A percentile compares a stretch with the other conserved stretches of the same genome.
Conservation (phyloP, 768 basidiomycete species). For the Leccinellum luteum region DNA sequence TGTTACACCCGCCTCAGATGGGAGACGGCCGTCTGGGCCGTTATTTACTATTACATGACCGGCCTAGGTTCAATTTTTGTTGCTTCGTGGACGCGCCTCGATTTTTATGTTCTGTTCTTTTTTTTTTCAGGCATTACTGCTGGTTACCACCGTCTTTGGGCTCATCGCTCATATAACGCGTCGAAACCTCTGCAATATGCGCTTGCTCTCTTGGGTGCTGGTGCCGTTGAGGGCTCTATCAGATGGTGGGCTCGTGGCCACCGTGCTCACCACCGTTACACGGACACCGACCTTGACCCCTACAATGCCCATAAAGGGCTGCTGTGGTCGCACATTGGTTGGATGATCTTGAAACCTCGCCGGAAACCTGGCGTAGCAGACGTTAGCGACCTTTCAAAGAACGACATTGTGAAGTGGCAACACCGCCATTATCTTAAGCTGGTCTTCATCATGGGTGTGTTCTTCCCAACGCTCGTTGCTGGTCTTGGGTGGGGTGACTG, state of each 20-base stretch:
- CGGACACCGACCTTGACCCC: conserved; percentile 94
- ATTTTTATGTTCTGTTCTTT: conserved; percentile 25
- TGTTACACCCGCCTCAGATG: conserved; percentile 60
- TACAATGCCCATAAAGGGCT: conserved; percentile 92
- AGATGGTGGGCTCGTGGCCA: conserved; percentile 99
- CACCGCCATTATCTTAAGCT: conserved; percentile 74
- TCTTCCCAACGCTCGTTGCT: conserved; percentile 74
- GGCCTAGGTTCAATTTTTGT: conserved; percentile 65
- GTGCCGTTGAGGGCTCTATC: conserved; percentile 95
- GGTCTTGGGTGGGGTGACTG: conserved; percentile 86
- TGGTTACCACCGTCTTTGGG: conserved; percentile 97
- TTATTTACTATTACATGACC: conserved; percentile 73
- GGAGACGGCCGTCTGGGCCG: conserved; percentile 70
- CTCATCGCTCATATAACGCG: conserved; percentile 94
- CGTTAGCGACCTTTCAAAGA: conserved; percentile 80
- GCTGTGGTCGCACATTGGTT: conserved; percentile 82
- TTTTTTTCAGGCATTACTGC: conserved; percentile 68
- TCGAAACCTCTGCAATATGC: conserved; percentile 80
- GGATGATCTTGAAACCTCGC: conserved; percentile 93
- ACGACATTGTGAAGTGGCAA: conserved; percentile 82
- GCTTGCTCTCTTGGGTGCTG: conserved; percentile 82
- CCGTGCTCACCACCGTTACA: conserved; percentile 96
- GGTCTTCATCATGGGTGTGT: conserved; percentile 66
- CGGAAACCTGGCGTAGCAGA: conserved; percentile 89
- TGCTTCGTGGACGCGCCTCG: background rate